Evolutionary conservation across 441 rosid species (phyloP).

Genomic region (Pelargonium citronellum): DNA sequence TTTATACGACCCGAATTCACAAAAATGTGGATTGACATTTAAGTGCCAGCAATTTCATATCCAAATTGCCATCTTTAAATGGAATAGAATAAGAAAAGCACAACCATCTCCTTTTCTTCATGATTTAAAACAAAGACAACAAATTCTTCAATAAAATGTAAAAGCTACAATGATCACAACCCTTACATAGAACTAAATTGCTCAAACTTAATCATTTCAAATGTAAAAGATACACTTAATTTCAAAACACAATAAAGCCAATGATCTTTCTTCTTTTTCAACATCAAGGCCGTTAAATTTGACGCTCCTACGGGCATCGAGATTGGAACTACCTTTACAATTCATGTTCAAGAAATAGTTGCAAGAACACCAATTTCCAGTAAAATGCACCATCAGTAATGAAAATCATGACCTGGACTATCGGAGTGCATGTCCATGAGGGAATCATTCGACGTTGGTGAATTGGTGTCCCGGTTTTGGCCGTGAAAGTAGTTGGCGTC

Average conservation of each 20-base stretch:
- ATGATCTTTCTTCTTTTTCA: too few relatives aligned
- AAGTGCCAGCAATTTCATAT: too few relatives aligned
- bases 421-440: constrained; percentile 42
- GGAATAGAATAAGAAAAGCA: too few relatives aligned
- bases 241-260: neutral
- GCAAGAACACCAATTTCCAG: neutral
- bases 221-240: neutral
- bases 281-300: too few relatives aligned
- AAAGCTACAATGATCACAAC: neutral
- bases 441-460: constrained; percentile 30
- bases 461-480: constrained; percentile 29
- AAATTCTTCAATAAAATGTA: neutral
- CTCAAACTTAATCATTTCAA: neutral
- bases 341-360: neutral
- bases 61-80: too few relatives aligned
- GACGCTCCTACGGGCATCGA: too few relatives aligned
- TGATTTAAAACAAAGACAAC: neutral
- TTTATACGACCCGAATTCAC: too few relatives aligned
- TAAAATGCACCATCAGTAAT: constrained; percentile 14
- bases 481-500: constrained; percentile 25
- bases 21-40: too few relatives aligned
- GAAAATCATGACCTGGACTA: constrained; percentile 32
- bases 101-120: too few relatives aligned
- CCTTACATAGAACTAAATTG: neutral
- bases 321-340: neutral